These are phyloP conservation scores for Cordyceps fumosorosea DNA, from an alignment of 2,329 filamentous ascomycete genomes.

Conservation along the genomic window DNA sequence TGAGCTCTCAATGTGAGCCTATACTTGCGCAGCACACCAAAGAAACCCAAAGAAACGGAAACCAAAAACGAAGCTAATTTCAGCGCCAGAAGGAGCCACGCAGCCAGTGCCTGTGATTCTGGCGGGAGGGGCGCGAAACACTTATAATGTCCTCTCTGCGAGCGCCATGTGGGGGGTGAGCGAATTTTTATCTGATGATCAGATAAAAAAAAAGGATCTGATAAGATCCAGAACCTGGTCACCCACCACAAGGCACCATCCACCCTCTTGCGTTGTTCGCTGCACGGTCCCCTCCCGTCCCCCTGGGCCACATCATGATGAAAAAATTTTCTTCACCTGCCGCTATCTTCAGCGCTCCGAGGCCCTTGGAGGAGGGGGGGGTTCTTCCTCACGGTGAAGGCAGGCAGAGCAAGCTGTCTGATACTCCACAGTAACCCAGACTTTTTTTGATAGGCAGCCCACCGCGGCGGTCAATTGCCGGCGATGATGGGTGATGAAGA, in stretches of 20 bases:
- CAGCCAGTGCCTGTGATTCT: not conserved
- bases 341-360: not conserved
- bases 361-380: not conserved
- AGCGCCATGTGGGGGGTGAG: slow-evolving; percentile 29
- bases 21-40: not conserved
- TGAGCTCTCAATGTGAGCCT: too few relatives aligned
- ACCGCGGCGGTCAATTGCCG: slow-evolving; percentile 6
- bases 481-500: not conserved
- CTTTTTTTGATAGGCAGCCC: not conserved
- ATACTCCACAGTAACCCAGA: slow-evolving; percentile 3
- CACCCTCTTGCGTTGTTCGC: not conserved
- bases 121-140: slow-evolving; percentile 4
- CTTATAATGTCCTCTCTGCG: slow-evolving; percentile 5
- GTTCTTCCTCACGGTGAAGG: not conserved
- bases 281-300: not conserved
- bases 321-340: slow-evolving; percentile 1
- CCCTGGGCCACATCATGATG: not conserved
- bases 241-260: not conserved
- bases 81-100: not conserved
- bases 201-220: slow-evolving; percentile 41
- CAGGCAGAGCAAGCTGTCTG: not conserved
- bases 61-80: not conserved
- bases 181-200: slow-evolving; percentile 47
- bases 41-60: not conserved
- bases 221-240: slow-evolving; percentile 29